A percentile compares a stretch with the other conserved stretches of the same genome.
These are phyloP conservation scores for Macaranga tanarius DNA, from an alignment of 441 rosid genomes.

Conservation along the genomic window DNA sequence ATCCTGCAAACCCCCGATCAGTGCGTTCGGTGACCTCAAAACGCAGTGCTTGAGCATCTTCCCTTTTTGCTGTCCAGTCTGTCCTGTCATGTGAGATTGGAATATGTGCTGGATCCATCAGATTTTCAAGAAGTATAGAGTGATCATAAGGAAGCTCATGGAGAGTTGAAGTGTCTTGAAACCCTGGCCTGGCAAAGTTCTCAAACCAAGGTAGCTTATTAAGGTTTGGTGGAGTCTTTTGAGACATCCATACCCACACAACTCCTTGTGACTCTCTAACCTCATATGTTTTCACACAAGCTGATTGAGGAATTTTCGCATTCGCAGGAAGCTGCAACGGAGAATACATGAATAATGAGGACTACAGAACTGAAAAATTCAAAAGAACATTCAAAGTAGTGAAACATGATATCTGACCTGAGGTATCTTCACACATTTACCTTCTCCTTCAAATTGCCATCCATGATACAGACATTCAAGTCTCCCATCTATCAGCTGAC, in stretches of 20 bases:
- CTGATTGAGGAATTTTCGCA: slow-evolving; percentile 73
- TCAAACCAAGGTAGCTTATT: slow-evolving; percentile 86
- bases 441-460: slow-evolving; percentile 94
- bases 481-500: slow-evolving; percentile 82
- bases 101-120: slow-evolving; percentile 94
- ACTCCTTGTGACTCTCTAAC: slow-evolving; percentile 89
- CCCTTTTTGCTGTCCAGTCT: slow-evolving; percentile 79
- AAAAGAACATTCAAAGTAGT: neutral
- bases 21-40: slow-evolving; percentile 74
- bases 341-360: neutral
- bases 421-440: slow-evolving; percentile 90
- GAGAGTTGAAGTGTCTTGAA: slow-evolving; percentile 61
- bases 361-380: neutral
- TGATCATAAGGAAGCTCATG: slow-evolving; percentile 96
- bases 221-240: slow-evolving; percentile 53
- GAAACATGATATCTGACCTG: slow-evolving; percentile 49
- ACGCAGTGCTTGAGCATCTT: slow-evolving; percentile 74
- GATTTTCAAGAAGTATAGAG: slow-evolving; percentile 88
- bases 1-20: slow-evolving; percentile 79
- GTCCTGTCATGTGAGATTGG: slow-evolving; percentile 94
- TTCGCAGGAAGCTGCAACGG: slow-evolving; percentile 62
- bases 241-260: slow-evolving; percentile 94
- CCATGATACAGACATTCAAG: slow-evolving; percentile 95
- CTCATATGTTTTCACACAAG: slow-evolving; percentile 67
- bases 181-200: slow-evolving; percentile 71